phyloP scores from a whole-genome alignment of 2,329 filamentous ascomycete genomes.

The Eutypa lata region DNA sequence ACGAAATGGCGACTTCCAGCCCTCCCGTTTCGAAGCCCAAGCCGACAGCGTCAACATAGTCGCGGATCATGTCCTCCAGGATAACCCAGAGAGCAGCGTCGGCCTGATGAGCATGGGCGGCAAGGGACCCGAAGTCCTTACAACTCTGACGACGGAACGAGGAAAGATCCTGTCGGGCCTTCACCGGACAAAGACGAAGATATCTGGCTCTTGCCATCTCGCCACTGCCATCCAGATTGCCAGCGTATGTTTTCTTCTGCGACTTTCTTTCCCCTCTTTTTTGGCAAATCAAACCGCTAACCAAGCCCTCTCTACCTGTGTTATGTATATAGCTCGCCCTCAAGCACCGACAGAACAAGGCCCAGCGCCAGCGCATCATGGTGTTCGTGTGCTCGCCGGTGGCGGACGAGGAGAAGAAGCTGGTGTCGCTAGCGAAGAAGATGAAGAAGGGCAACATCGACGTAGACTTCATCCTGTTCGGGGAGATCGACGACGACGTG shows the following conservation, averaged over 20 bases:
- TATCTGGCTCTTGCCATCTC: constrained; percentile 82
- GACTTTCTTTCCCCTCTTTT: neutral
- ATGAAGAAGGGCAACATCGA: constrained; percentile 98
- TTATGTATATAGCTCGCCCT: constrained; percentile 69
- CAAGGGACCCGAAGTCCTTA: constrained; percentile 93
- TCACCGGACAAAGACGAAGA: constrained; percentile 86
- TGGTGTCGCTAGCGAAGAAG: constrained; percentile 88
- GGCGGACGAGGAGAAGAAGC: constrained; percentile 81
- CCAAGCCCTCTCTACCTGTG: constrained; percentile 1
- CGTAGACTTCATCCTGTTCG: constrained; percentile 93
- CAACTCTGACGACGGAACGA: constrained; percentile 92
- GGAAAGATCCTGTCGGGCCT: constrained; percentile 92
- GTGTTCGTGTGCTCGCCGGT: constrained; percentile 95
- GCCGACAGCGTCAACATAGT: constrained; percentile 91
- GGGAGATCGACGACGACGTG: constrained; percentile 84
- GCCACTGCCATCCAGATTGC: constrained; percentile 95
- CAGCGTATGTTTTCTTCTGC: constrained; percentile 59
- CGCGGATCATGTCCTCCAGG: constrained; percentile 92
- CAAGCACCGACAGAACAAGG: constrained; percentile 97
- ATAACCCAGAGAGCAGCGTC: constrained; percentile 94
- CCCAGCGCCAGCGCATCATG: constrained; percentile 93
- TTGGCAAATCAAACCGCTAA: too few species aligned
- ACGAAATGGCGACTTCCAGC: constrained; percentile 89
- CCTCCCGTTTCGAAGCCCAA: constrained; percentile 94
- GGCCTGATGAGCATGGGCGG: constrained; percentile 99